Evolutionary conservation across 163 green algal genomes (phyloP).

Genomic region (Chlamydomonas reinhardtii): DNA sequence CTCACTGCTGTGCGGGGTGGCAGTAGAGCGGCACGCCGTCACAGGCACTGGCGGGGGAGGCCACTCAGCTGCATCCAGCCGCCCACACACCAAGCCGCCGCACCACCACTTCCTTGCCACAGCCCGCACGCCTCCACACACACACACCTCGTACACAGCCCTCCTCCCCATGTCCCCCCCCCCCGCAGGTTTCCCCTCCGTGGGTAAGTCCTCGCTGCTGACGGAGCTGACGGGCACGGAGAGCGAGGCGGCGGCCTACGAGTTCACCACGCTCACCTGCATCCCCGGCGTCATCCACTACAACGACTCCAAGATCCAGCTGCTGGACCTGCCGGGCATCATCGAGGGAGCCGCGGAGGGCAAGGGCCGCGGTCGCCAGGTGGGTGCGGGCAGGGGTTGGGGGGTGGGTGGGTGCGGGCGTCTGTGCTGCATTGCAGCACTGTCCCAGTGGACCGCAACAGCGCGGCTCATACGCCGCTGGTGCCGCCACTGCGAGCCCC

Average conservation of each 20-base stretch:
- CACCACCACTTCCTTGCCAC: too few relatives aligned
- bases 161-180: not conserved
- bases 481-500: too few relatives aligned
- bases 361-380: conserved; percentile 91
- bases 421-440: not conserved
- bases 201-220: conserved; percentile 98
- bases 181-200: conserved; percentile 84
- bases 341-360: conserved; percentile 96
- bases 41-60: too few relatives aligned
- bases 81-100: too few relatives aligned
- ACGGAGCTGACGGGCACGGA: conserved; percentile 93
- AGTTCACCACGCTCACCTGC: conserved; percentile 99
- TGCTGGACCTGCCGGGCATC: conserved; percentile 99
- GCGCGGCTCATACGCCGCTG: too few relatives aligned
- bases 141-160: not conserved
- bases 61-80: too few relatives aligned
- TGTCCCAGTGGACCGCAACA: too few relatives aligned
- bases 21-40: too few relatives aligned
- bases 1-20: too few relatives aligned
- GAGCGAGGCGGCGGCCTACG: conserved; percentile 93
- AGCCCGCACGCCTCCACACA: not conserved
- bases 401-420: not conserved
- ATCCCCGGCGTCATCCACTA: conserved; percentile 99
- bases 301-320: conserved; percentile 94
- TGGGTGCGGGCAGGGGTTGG: conserved; percentile 15